These are phyloP conservation scores for Melaleuca quinquenervia DNA, from an alignment of 345 rosid species.

Conservation along the genomic window DNA sequence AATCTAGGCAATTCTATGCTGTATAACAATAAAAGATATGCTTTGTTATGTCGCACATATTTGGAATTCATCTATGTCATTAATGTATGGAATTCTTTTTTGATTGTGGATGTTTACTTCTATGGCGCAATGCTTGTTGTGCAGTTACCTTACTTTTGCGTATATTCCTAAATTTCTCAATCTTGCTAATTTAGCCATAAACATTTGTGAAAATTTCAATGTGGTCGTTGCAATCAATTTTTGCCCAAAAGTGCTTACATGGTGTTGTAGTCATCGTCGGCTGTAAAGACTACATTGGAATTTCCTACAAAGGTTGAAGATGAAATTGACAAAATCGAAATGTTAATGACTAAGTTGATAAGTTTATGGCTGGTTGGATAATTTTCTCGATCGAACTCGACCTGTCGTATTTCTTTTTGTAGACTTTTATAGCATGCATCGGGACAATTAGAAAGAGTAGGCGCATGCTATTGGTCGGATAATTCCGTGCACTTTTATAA, in stretches of 20 bases:
- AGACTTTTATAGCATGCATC: neutral
- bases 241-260: neutral
- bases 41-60: neutral
- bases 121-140: neutral
- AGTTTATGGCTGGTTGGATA: neutral
- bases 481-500: neutral
- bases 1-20: neutral
- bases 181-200: accelerated
- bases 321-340: too few relatives aligned
- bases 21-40: neutral
- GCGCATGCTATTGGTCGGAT: neutral
- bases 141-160: neutral
- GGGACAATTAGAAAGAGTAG: neutral
- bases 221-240: neutral
- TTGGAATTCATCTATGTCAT: neutral
- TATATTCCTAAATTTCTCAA: neutral
- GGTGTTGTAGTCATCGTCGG: neutral
- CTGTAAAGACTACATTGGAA: neutral
- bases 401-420: neutral
- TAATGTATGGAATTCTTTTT: neutral
- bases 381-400: neutral
- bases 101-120: neutral
- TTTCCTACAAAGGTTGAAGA: neutral
- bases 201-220: neutral
- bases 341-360: neutral